Percentiles rank a stretch among this genome's conserved stretches.
phyloP scores from a whole-genome alignment of 768 basidiomycete genomes.

The Boletus reticuloceps region DNA sequence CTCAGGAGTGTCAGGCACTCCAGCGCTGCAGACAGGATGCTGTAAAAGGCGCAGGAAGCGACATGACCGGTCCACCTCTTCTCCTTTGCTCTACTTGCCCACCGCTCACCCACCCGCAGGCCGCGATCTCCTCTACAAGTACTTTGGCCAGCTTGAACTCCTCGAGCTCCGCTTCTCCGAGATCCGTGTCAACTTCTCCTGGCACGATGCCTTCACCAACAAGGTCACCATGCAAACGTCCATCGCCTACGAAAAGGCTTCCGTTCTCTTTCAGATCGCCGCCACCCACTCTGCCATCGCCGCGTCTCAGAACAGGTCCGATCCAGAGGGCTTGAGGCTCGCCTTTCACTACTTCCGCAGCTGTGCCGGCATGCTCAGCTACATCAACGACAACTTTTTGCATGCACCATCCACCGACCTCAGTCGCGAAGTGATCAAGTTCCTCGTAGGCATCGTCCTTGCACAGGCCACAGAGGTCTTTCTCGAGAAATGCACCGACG shows the following conservation, averaged over 20 bases:
- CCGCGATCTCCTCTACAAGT: slow-evolving; percentile 95
- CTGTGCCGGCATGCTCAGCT: slow-evolving; percentile 94
- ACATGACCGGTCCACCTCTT: slow-evolving; percentile 71
- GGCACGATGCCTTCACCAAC: slow-evolving; percentile 95
- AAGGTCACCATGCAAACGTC: slow-evolving; percentile 94
- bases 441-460: slow-evolving; percentile 81
- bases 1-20: slow-evolving; percentile 77
- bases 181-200: slow-evolving; percentile 93
- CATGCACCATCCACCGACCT: slow-evolving; percentile 97
- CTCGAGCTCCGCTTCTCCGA: slow-evolving; percentile 96
- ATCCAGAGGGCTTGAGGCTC: slow-evolving; percentile 90
- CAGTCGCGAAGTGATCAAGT: slow-evolving; percentile 91
- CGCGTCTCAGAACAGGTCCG: slow-evolving; percentile 75
- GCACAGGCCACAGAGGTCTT: slow-evolving; percentile 97
- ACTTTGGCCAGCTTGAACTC: slow-evolving; percentile 97
- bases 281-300: slow-evolving; percentile 92
- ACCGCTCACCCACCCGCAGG: slow-evolving; percentile 40
- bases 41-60: slow-evolving; percentile 93
- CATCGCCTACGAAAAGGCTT: slow-evolving; percentile 97
- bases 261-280: slow-evolving; percentile 94
- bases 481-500: slow-evolving; percentile 90
- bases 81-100: background rate
- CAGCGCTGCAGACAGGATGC: slow-evolving; percentile 95
- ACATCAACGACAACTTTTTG: slow-evolving; percentile 99
- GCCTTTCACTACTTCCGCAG: slow-evolving; percentile 90